A percentile compares a stretch with the other conserved stretches of the same genome.
phyloP scores from a whole-genome alignment of 192 early-diverging fungal species.

The Linnemannia hyalina region DNA sequence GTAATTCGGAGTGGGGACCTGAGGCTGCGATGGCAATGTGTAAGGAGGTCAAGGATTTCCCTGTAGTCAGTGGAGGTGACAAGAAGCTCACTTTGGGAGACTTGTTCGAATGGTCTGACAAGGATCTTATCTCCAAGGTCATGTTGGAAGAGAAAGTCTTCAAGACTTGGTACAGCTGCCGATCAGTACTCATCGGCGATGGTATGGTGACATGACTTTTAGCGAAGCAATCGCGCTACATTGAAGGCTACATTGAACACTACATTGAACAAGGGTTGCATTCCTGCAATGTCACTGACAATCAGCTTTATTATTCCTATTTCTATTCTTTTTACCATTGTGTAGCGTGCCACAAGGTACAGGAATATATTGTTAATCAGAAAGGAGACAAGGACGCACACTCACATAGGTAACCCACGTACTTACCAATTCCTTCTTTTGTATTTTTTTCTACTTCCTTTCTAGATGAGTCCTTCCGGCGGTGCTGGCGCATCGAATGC shows the following conservation, averaged over 20 bases:
- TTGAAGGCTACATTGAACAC: too few species aligned
- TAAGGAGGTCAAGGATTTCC: slow-evolving; percentile 16
- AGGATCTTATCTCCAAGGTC: slow-evolving; percentile 20
- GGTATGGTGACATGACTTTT: slow-evolving; percentile 7
- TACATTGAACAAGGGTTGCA: neutral
- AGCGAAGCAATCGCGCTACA: neutral
- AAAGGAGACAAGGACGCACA: too few species aligned
- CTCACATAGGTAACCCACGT: slow-evolving; percentile 56
- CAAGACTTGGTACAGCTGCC: slow-evolving; percentile 30
- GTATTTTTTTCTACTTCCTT: neutral
- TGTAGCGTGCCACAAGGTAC: neutral
- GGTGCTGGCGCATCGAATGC: neutral
- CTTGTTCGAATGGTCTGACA: slow-evolving; percentile 13
- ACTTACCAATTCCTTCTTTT: neutral
- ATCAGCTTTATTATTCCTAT: neutral
- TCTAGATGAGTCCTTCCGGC: neutral
- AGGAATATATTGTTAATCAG: neutral
- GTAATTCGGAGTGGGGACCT: slow-evolving; percentile 11
- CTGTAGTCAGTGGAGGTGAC: neutral
- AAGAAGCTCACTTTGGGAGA: slow-evolving; percentile 2
- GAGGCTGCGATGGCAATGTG: slow-evolving; percentile 18
- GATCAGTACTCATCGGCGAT: slow-evolving; percentile 25
- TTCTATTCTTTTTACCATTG: neutral
- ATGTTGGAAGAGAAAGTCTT: slow-evolving; percentile 44
- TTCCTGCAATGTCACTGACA: slow-evolving; percentile 84